phyloP scores from a whole-genome alignment of 345 rosid species.

The Syzygium aqueum region DNA sequence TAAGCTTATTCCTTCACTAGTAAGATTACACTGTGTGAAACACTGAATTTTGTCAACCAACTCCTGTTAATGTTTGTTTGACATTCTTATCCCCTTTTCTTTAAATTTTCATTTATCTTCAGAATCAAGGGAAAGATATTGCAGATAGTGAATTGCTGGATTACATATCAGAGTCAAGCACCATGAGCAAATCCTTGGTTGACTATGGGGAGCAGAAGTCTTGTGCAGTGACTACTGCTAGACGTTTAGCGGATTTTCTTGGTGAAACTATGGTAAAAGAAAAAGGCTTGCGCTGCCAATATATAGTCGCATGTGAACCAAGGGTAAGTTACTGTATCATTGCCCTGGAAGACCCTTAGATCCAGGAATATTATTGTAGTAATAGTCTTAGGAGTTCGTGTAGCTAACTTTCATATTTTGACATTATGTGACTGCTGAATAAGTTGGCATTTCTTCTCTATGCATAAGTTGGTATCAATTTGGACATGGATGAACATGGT shows the following conservation, averaged over 20 bases:
- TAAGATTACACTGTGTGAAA: neutral
- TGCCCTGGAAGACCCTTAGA: neutral
- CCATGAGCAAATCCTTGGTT: conserved; percentile 97
- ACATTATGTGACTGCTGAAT: neutral
- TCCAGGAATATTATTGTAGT: neutral
- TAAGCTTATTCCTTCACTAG: neutral
- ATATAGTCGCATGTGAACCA: conserved; percentile 94
- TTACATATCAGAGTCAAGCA: conserved; percentile 97
- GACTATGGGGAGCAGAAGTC: conserved; percentile 95
- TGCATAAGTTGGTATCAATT: neutral
- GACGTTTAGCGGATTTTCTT: conserved; percentile 89
- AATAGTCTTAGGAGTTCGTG: neutral
- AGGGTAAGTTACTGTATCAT: conserved; percentile 32
- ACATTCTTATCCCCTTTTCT: neutral
- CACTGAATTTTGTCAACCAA: neutral
- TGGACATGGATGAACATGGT: neutral
- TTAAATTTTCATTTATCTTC: conserved; percentile 13
- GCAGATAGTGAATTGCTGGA: conserved; percentile 91
- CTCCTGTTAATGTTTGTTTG: neutral
- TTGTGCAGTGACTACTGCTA: conserved; percentile 97
- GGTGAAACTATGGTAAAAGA: conserved; percentile 94
- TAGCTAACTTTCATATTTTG: neutral
- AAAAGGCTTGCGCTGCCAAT: conserved; percentile 95
- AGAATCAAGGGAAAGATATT: conserved; percentile 90
- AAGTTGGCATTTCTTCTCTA: neutral